phyloP scores from a whole-genome alignment of 2,329 filamentous ascomycete species.

The Rhytidhysteron rufulum region DNA sequence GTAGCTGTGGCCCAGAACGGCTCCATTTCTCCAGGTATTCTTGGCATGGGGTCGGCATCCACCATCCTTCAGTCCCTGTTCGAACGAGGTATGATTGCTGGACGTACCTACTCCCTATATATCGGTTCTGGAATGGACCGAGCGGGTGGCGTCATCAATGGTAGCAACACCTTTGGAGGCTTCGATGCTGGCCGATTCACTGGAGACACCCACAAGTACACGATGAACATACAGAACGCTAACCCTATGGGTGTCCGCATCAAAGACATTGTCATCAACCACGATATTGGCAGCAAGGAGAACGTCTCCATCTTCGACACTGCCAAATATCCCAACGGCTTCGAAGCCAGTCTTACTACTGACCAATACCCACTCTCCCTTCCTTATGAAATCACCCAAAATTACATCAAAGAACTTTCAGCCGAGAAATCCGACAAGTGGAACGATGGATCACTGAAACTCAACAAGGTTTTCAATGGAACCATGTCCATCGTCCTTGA shows the following conservation, averaged over 20 bases:
- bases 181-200: conserved; percentile 43
- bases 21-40: conserved; percentile 26
- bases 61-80: conserved; percentile 38
- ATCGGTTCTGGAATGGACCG: conserved; percentile 40
- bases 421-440: conserved; percentile 24
- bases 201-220: conserved; percentile 29
- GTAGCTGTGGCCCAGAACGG: conserved; percentile 32
- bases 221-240: conserved; percentile 24
- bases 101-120: conserved; percentile 41
- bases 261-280: conserved; percentile 37
- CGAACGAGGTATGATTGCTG: conserved; percentile 32
- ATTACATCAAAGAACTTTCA: conserved; percentile 33
- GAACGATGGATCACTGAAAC: conserved; percentile 35
- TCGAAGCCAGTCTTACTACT: conserved; percentile 41
- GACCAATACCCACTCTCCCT: conserved; percentile 41
- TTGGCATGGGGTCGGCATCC: conserved; percentile 40
- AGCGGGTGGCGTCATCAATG: conserved; percentile 39
- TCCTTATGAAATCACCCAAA: conserved; percentile 37
- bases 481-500: conserved; percentile 39
- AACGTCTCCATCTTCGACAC: conserved; percentile 35
- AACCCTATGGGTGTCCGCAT: conserved; percentile 38
- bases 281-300: conserved; percentile 16
- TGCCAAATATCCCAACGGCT: conserved; percentile 23
- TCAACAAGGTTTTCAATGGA: conserved; percentile 35
- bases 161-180: conserved; percentile 42